Percentiles rank a stretch among this genome's conserved stretches.
phyloP scores from a whole-genome alignment of 768 basidiomycete genomes.

The Mycena alexandri region DNA sequence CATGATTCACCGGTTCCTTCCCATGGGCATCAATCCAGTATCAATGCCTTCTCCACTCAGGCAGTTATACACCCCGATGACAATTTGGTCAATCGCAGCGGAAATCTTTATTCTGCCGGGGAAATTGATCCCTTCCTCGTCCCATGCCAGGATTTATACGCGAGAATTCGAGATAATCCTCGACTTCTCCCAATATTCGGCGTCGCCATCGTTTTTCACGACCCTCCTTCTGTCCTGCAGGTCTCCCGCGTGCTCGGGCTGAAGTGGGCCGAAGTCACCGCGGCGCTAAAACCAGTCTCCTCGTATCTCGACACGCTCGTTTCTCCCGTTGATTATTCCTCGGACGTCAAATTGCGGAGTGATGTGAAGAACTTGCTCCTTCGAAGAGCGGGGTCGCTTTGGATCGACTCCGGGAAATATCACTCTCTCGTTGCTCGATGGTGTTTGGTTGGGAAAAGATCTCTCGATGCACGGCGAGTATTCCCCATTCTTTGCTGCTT shows the following conservation, averaged over 20 bases:
- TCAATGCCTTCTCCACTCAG: not conserved
- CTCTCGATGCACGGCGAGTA: slow-evolving; percentile 5
- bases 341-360: slow-evolving; percentile 1
- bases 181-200: slow-evolving; percentile 5
- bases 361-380: not conserved
- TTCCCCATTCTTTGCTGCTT: not conserved
- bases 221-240: slow-evolving; percentile 14
- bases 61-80: not conserved
- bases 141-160: not conserved
- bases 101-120: not conserved
- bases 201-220: slow-evolving; percentile 8
- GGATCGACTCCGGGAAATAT: slow-evolving; percentile 11
- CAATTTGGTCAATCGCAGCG: not conserved
- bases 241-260: slow-evolving; percentile 7
- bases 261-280: not conserved
- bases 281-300: slow-evolving; percentile 4
- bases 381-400: not conserved
- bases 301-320: not conserved
- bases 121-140: too few relatives aligned
- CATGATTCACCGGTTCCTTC: too few relatives aligned
- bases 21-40: not conserved
- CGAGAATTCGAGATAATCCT: not conserved
- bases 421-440: slow-evolving; percentile 8
- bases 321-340: not conserved
- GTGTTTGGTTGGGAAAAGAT: slow-evolving; percentile 6